A percentile compares a stretch with the other conserved stretches of the same genome.
Conservation (phyloP, 2,329 filamentous ascomycete genomes). For the Xylogone sp. region DNA sequence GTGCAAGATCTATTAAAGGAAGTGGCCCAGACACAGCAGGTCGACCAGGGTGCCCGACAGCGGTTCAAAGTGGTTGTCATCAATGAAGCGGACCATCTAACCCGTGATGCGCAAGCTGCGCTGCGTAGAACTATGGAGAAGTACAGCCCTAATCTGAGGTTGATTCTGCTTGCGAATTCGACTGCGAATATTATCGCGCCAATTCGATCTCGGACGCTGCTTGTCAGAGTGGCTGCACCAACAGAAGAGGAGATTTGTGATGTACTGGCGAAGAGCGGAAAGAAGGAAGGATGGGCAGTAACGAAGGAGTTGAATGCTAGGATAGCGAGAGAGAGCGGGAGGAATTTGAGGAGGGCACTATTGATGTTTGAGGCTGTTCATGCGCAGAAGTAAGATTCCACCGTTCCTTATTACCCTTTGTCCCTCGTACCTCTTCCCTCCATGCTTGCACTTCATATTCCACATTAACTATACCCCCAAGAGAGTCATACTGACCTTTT, state of each 20-base stretch:
- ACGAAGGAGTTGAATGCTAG: constrained; percentile 73
- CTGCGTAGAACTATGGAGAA: constrained; percentile 98
- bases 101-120: constrained; percentile 90
- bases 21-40: constrained; percentile 97
- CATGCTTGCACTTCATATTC: not conserved
- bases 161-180: constrained; percentile 92
- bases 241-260: constrained; percentile 79
- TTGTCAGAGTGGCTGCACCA: constrained; percentile 89
- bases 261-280: constrained; percentile 66
- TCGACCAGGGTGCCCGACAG: constrained; percentile 87
- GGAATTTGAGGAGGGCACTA: constrained; percentile 84
- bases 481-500: constrained; percentile 31
- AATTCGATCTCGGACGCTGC: constrained; percentile 84
- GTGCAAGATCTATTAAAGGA: constrained; percentile 95
- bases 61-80: constrained; percentile 98
- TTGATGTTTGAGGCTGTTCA: constrained; percentile 98
- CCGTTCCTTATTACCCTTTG: constrained; percentile 5
- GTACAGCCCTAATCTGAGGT: constrained; percentile 88
- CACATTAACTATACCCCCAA: too few species aligned
- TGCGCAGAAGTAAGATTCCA: constrained; percentile 77
- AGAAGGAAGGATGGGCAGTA: constrained; percentile 80
- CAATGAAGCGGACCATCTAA: constrained; percentile 95
- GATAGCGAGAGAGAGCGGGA: constrained; percentile 85
- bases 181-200: constrained; percentile 99
- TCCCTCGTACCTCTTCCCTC: too few species aligned